Evolutionary conservation across 495 filamentous ascomycete species (phyloP).

Genomic region (Choiromyces venosus): DNA sequence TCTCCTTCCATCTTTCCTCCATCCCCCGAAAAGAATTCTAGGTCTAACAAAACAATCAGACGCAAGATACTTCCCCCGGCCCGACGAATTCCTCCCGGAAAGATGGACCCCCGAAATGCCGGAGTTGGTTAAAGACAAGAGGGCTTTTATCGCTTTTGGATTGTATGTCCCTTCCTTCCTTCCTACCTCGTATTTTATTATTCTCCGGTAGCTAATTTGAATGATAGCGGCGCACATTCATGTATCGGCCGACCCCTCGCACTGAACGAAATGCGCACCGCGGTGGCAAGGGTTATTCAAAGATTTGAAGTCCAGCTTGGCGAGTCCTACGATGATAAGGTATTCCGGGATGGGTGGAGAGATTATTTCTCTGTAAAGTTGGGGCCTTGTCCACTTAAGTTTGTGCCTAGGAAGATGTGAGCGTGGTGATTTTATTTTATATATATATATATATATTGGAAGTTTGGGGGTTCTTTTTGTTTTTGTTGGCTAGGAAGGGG

Average conservation of each 20-base stretch:
- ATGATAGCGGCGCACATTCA: neutral
- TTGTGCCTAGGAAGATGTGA: neutral
- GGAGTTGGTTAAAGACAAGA: slow-evolving; percentile 6
- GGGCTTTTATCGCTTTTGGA: slow-evolving; percentile 16
- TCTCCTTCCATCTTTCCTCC: neutral
- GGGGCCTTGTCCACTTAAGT: neutral
- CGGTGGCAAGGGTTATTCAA: slow-evolving; percentile 2
- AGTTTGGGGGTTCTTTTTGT: too few relatives aligned
- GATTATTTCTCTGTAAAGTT: slow-evolving; percentile 5
- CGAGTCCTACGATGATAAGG: slow-evolving; percentile 4
- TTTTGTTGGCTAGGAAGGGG: too few relatives aligned
- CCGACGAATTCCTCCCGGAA: slow-evolving; percentile 34
- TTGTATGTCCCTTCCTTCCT: slow-evolving; percentile 10
- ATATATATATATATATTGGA: too few relatives aligned
- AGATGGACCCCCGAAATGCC: slow-evolving; percentile 18
- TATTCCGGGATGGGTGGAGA: slow-evolving; percentile 8
- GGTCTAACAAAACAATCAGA: slow-evolving; percentile 32
- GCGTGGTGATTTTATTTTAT: neutral
- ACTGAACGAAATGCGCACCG: slow-evolving; percentile 11
- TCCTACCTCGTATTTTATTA: neutral
- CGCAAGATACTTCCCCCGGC: slow-evolving; percentile 21
- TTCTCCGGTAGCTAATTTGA: neutral
- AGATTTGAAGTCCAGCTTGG: slow-evolving; percentile 6
- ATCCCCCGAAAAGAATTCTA: neutral
- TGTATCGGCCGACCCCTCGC: slow-evolving; percentile 20